Base-by-base conservation (phyloP, 2,329 filamentous ascomycete genomes). In the Plectosphaerella sp. region DNA sequence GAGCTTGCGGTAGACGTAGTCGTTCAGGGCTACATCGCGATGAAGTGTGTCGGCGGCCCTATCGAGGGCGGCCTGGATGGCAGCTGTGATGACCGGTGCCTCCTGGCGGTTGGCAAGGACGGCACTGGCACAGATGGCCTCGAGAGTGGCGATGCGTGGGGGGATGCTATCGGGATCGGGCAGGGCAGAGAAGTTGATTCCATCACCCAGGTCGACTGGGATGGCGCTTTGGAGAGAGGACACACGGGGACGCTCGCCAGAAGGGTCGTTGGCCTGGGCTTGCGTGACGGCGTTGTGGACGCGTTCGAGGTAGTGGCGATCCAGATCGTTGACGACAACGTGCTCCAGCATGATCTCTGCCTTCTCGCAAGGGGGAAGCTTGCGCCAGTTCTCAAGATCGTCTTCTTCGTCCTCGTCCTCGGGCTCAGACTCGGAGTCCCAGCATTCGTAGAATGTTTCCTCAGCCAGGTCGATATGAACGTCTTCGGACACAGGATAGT, bases 11-110 rank as follows among this genome's bases (percentile, higher is more conserved):
- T 28, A 20, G 22, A 49, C 22, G 16, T 43, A 20, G 20, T 43
- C 22, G 20, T n/a, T n/a, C 8, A 49, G 53, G 25, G 77, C 76
- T 45, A 75, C 70, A 59, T 82, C 75, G 24, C 20, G 24, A n/a
- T 33, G 18, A 14, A 39, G 9, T 12, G 24, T 39, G n/a, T 22
- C 18, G 8, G 12, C 12, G 20, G 48, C n/a, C 15, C 15, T n/a
- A 5, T 12, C 9, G 14, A 49, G 14, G 37, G 48, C 48, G 10
- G n/a, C 37, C 39, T 45, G 37, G 20, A 49, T 49, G n/a, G 48
- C 48, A 12, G 24, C 14, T n/a, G 48, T 49, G 15, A 49, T 28
- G 36, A 35, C 22, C 12, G 48, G 36, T 14, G 20, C 24, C 22
- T 22, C 15, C 7, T 22, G 15, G 36, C 15, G 15, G 16, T 14